Conservation (phyloP, 2,329 filamentous ascomycete species). For the Diaporthe aspalathi region DNA sequence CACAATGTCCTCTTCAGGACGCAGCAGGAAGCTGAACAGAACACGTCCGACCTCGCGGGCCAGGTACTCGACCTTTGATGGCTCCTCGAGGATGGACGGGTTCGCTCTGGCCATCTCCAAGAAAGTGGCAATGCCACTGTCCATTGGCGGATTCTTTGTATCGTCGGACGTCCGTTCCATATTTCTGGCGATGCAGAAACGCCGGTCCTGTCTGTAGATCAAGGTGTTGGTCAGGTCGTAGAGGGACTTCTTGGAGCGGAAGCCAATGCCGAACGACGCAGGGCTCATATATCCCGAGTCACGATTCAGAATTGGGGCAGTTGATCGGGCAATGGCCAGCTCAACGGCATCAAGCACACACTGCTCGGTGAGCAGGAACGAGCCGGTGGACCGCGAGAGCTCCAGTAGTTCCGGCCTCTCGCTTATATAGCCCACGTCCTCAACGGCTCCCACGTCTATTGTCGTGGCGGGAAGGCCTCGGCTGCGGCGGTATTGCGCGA, state of each 20-base stretch:
- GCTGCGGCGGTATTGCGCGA: not conserved
- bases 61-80: not conserved
- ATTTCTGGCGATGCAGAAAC: not conserved
- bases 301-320: not conserved
- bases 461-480: not conserved
- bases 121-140: not conserved
- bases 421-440: not conserved
- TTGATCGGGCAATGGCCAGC: not conserved
- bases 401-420: not conserved
- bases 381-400: not conserved
- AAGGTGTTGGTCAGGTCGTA: not conserved
- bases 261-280: not conserved
- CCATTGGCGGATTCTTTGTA: not conserved
- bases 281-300: not conserved
- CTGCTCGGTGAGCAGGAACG: not conserved
- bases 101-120: not conserved
- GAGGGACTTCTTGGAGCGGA: not conserved
- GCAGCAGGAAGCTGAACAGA: not conserved
- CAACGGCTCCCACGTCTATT: not conserved
- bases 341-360: not conserved
- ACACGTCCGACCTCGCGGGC: not conserved
- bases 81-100: not conserved
- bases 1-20: not conserved
- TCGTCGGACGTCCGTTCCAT: not conserved
- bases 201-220: not conserved